These are phyloP conservation scores for Endocalyx cinctus DNA, from an alignment of 2,329 filamentous ascomycete species.

Conservation along the genomic window DNA sequence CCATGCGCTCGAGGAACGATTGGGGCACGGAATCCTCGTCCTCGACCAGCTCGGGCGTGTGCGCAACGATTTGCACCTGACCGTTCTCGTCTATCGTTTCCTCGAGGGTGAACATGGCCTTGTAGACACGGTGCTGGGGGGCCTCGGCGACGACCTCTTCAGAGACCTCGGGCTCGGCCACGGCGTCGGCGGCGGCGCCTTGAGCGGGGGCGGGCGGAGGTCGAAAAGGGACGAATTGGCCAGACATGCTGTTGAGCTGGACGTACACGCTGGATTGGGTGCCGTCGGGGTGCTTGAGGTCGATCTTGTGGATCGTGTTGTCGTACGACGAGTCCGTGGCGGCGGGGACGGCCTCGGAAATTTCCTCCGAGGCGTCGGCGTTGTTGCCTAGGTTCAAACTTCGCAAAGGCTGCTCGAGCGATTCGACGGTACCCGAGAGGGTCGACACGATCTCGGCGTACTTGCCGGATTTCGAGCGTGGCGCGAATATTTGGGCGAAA, in stretches of 20 bases:
- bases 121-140: conserved; percentile 54
- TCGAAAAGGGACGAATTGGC: conserved; percentile 73
- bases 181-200: conserved; percentile 34
- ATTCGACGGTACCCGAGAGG: conserved; percentile 54
- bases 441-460: conserved; percentile 64
- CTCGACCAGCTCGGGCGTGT: conserved; percentile 54
- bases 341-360: conserved; percentile 34
- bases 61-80: conserved; percentile 55
- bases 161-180: conserved; percentile 26
- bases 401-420: conserved; percentile 55
- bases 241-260: conserved; percentile 64
- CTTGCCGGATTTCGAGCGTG: conserved; percentile 44
- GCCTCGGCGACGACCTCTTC: conserved; percentile 24
- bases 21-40: conserved; percentile 35
- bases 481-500: conserved; percentile 80
- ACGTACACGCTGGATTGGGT: conserved; percentile 56
- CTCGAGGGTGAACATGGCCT: conserved; percentile 62
- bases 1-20: conserved; percentile 67
- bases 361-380: conserved; percentile 13
- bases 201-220: conserved; percentile 70
- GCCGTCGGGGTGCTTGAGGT: conserved; percentile 52
- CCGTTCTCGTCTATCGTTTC: conserved; percentile 58
- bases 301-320: conserved; percentile 46
- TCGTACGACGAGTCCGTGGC: too few species aligned
- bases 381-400: conserved; percentile 41